Base-by-base conservation (phyloP, 2,329 filamentous ascomycete genomes). In the Beauveria scarabaeidicola region DNA sequence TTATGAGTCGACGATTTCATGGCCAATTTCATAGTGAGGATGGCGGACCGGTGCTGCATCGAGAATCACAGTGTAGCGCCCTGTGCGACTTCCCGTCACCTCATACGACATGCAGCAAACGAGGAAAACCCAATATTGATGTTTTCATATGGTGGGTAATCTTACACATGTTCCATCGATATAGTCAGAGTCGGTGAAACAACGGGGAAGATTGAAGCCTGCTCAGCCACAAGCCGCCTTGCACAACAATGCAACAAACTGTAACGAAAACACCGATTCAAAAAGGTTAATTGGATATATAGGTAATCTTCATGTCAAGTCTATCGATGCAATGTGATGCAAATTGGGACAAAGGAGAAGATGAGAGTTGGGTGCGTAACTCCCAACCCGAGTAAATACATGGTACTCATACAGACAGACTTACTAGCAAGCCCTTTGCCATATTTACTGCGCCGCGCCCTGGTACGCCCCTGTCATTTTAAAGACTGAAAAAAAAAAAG, bases 381-480 rank as follows among this genome's bases (percentile, higher is more conserved):
- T 40, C 36, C 17, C n/a, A 11, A 5, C 36, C 47, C 27, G 23
- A 19, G 27, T 46, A 52, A 21, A 44, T 46, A 52, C 36, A 58
- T 50, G n/a, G 19, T 52, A 58, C 38, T 58, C 56, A 46, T 58
- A 58, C 56, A 58, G 15, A 58, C 56, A 58, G 15, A 38, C 56
- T 50, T 32, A 15, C 19, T 23, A 17, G 11, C 52, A 61, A 50
- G 50, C 53, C 40, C 56, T 58, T 36, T 17, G 36, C 53, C 47
- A 60, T 38, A n/a, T n/a, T n/a, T n/a, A 52, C 36, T 19, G 27
- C 43, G 23, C n/a, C 51, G 23, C 43, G 19, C n/a, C 51, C 15
- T 43, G 6, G 13, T 48, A 48, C 53, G 43, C 53, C 53, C 32
- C 41, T 9, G 8, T 10, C 38, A 11, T 38, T 29, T 10, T 27